These are phyloP conservation scores for Clarkia xantiana DNA, from an alignment of 345 rosid genomes.

Conservation along the genomic window DNA sequence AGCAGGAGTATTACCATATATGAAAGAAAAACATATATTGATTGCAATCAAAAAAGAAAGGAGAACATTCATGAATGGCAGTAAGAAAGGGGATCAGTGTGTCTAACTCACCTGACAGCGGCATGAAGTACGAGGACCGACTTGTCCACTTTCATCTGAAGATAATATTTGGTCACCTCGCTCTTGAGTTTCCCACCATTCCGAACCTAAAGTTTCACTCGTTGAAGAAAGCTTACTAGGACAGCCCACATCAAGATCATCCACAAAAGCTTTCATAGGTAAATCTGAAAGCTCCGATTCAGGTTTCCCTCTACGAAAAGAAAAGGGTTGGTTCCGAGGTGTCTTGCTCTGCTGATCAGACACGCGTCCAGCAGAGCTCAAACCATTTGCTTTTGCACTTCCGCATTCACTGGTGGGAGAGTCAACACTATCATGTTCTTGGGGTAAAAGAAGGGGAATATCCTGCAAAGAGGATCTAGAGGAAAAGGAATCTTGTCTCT, in stretches of 20 bases:
- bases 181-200: conserved; percentile 95
- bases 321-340: conserved; percentile 38
- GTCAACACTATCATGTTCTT: conserved; percentile 52
- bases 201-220: conserved; percentile 30
- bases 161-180: conserved; percentile 48
- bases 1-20: too few species aligned
- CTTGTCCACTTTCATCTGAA: conserved; percentile 60
- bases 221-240: conserved; percentile 18
- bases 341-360: conserved; percentile 11
- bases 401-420: conserved; percentile 22
- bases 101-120: conserved; percentile 72
- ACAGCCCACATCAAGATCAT: conserved; percentile 33
- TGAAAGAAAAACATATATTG: too few species aligned
- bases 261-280: conserved; percentile 86
- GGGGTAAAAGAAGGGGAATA: conserved; percentile 88
- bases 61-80: background rate
- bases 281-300: conserved; percentile 38
- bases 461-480: conserved; percentile 72
- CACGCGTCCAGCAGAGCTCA: conserved; percentile 8
- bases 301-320: conserved; percentile 42
- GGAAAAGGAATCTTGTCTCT: conserved; percentile 62
- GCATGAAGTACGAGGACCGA: conserved; percentile 83
- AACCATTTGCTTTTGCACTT: conserved; percentile 27
- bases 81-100: conserved; percentile 1
- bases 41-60: too few species aligned